Evolutionary conservation across 305 asterid genomes (phyloP), one percentile per base, ranked within the genome.

Genomic region (Euphrasia arctica): DNA sequence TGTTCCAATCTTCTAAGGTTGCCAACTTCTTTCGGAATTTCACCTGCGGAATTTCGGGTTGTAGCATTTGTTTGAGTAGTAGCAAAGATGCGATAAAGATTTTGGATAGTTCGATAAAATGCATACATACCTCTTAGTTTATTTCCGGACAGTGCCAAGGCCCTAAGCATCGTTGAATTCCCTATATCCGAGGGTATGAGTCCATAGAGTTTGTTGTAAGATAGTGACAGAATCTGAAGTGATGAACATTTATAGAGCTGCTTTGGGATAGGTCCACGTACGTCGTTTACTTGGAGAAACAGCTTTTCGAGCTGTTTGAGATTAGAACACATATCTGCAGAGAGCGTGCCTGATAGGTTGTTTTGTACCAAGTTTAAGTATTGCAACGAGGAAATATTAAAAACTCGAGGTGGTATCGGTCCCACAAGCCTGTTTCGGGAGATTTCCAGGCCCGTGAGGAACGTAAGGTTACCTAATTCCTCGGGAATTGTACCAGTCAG

Each of bases 21-120:
- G 68, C 72, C 74, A 3, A 65, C 25, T 22, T 62, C 70, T 45
- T n/a, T 43, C 32, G 75, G 75, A 42, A 74, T 54, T 47, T 10
- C 42, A n/a, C 76, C 76, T 65, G 64, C 42, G 18, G 52, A 42
- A 42, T 42, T 39, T 42, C 11, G n/a, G n/a, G n/a, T n/a, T n/a
- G n/a, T n/a, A n/a, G n/a, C n/a, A n/a, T n/a, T 7, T 42, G 15
- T 13, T n/a, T n/a, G 47, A 41, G 47, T 41, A 2, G 32, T 28
- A 28, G 31, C 3, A 28, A 28, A 1, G 32, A 29, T 29, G 32
- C 32, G 32, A 29, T 29, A 29, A 29, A 29, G 1, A 4, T 29
- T 29, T 29, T 29, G 32, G 32, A 29, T 29, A 29, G 32, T 29
- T 29, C 32, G 32, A 18, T 29, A 29, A 2, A 4, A 2, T 4